Base-by-base conservation (phyloP, 805 yeast genomes). In the Danielia reshetovae region DNA sequence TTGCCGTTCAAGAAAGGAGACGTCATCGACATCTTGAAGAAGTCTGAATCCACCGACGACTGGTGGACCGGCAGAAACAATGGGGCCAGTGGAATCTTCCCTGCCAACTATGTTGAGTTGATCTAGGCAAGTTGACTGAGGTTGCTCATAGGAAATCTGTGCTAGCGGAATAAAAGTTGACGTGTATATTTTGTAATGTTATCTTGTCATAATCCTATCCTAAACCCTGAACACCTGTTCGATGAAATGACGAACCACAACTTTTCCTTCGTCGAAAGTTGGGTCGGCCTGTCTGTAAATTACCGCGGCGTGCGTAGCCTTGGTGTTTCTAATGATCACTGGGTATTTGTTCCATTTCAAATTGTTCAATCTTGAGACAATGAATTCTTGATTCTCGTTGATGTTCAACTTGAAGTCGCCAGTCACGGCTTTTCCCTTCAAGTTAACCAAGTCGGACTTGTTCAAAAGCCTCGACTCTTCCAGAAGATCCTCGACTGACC, bases 1-100 rank as follows among this genome's bases (percentile, higher is more conserved):
- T 70, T 93, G 52, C 76, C 95, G 4, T 93, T 93, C 71, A 81
- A 77, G 47, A 93, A 93, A 68, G 98, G 98, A 36, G 98, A 93
- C 59, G 83, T 85, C 11, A 85, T 93, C 48, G 81, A 86, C 27
- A 84, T 93, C 46, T 65, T 85, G 36, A 86, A 88, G 59, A 86
- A 85, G 60, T 79, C 93, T 7, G 89, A 84, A 7, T 82, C 96
- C 10, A 77, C 79, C 32, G 95, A 93, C 57, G 97, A 93, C 58
- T 93, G 98, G 98, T 93, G 98, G 98, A 87, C 96, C 0, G 98
- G 98, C 18, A 79, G 84, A 55, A 67, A 79, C 35, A 85, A 84
- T 47, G 90, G 94, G 9, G 64, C 63, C 42, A 86, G 85, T 50
- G 98, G 98, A 27, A 89, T 89, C 15, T 90, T 90, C 74, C 98